Evolutionary conservation across 139 green algal species (phyloP).

Genomic region (Chlorella vulgaris): DNA sequence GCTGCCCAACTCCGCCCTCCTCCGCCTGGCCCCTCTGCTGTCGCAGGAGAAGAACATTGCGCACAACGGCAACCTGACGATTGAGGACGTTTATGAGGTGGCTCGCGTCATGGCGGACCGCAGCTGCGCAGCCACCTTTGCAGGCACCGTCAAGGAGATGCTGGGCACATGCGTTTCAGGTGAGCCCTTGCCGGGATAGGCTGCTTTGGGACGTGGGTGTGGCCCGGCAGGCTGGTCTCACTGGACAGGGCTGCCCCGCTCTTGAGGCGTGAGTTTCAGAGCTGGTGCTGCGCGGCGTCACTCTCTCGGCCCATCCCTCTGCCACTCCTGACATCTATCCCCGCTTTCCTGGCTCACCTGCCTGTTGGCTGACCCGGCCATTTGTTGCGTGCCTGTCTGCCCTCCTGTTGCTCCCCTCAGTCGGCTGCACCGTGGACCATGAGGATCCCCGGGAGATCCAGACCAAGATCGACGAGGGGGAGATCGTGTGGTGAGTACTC

Average conservation of each 20-base stretch:
- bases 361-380: no score
- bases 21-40: neutral
- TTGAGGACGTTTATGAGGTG: slow-evolving; percentile 97
- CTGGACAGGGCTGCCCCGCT: neutral
- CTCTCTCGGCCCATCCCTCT: neutral
- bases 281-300: neutral
- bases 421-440: slow-evolving; percentile 98
- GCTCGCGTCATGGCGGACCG: slow-evolving; percentile 94
- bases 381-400: no score
- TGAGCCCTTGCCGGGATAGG: no score
- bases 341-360: neutral
- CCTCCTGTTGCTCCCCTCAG: no score
- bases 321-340: neutral
- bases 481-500: slow-evolving; percentile 54
- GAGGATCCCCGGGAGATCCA: slow-evolving; percentile 93
- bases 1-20: neutral
- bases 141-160: slow-evolving; percentile 98
- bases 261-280: no score
- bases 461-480: slow-evolving; percentile 83
- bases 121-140: slow-evolving; percentile 87
- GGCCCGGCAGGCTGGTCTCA: neutral
- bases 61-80: slow-evolving; percentile 94
- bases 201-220: no score
- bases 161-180: slow-evolving; percentile 90
- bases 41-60: slow-evolving; percentile 97